Evolutionary conservation across 306 rosid genomes (phyloP).

Genomic region (Trifolium pratense): DNA sequence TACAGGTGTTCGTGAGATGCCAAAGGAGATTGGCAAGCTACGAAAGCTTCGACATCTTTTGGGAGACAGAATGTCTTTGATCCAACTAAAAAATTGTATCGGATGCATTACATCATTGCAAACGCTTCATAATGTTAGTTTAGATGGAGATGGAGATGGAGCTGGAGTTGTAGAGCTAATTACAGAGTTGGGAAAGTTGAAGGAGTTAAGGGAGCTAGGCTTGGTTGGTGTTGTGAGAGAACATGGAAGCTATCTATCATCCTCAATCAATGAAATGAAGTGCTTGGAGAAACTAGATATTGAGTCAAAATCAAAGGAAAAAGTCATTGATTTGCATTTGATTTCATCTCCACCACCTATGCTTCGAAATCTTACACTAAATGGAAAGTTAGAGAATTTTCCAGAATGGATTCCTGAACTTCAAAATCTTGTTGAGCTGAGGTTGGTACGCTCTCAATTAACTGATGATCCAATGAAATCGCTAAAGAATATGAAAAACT

Average conservation of each 20-base stretch:
- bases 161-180: not conserved
- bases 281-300: not conserved
- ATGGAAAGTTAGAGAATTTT: not conserved
- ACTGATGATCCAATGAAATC: not conserved
- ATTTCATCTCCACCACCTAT: not conserved
- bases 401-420: not conserved
- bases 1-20: not conserved
- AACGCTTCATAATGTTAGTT: not conserved
- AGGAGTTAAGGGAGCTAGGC: not conserved
- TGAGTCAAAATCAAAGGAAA: not conserved
- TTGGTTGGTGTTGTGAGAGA: not conserved
- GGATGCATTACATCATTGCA: not conserved
- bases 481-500: not conserved
- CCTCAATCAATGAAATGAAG: not conserved
- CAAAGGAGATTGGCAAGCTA: slow-evolving; percentile 7
- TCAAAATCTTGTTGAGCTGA: not conserved
- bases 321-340: not conserved
- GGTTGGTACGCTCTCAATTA: not conserved
- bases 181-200: slow-evolving; percentile 3
- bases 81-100: not conserved
- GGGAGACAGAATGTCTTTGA: not conserved
- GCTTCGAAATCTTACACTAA: not conserved
- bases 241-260: not conserved
- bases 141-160: not conserved
- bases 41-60: slow-evolving; percentile 11